These are phyloP conservation scores for Mycena floridula DNA, from an alignment of 768 basidiomycete species.

Conservation along the genomic window DNA sequence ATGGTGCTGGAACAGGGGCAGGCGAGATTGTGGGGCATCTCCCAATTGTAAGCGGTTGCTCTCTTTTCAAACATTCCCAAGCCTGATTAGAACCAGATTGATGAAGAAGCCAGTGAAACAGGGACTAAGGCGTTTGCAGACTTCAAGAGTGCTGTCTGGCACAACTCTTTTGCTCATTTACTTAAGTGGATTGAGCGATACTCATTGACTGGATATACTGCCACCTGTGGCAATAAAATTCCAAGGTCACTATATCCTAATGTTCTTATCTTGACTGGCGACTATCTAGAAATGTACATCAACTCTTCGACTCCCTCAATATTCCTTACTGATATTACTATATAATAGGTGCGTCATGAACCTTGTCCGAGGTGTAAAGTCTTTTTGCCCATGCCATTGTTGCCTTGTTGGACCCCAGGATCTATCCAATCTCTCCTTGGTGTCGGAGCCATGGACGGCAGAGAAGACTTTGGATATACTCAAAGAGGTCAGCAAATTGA, in stretches of 20 bases:
- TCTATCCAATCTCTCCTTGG: constrained; percentile 18
- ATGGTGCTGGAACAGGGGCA: constrained; percentile 26
- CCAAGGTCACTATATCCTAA: constrained; percentile 24
- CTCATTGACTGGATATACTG: constrained; percentile 13
- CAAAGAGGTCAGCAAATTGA: constrained; percentile 8
- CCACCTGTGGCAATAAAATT: constrained; percentile 21
- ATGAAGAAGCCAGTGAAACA: constrained; percentile 23
- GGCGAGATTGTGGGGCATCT: constrained; percentile 30
- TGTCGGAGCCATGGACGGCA: constrained; percentile 11
- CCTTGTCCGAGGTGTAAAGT: constrained; percentile 22
- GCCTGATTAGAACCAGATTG: constrained; percentile 18
- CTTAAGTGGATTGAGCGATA: constrained; percentile 17
- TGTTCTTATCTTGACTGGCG: constrained; percentile 31
- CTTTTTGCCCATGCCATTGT: constrained; percentile 28
- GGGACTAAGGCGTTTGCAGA: constrained; percentile 22
- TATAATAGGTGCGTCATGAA: constrained; percentile 35
- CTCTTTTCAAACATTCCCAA: background rate
- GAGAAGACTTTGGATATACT: constrained; percentile 10
- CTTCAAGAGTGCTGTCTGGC: constrained; percentile 31
- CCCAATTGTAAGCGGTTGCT: constrained; percentile 25
- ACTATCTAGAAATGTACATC: constrained; percentile 42
- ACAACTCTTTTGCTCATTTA: constrained; percentile 23
- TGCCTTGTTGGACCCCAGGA: constrained; percentile 26
- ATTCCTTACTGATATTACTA: background rate
- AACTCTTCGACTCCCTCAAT: background rate